These are phyloP conservation scores for Artemisia tridentata DNA, from an alignment of 129 eudicot species.

Conservation along the genomic window DNA sequence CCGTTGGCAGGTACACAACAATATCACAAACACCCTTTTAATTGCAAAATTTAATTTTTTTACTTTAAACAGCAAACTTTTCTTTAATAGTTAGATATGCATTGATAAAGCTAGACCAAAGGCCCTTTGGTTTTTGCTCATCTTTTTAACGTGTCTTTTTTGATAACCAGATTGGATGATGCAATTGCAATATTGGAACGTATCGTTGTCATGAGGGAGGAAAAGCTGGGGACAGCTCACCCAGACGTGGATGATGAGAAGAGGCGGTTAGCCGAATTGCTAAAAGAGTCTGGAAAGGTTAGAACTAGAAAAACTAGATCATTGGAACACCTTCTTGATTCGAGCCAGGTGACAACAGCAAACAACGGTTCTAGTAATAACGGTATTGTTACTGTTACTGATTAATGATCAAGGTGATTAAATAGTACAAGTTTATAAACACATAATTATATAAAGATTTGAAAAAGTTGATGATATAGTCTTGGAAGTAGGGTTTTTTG, in stretches of 20 bases:
- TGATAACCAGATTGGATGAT: constrained; percentile 61
- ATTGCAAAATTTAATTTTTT: no score
- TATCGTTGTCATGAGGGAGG: constrained; percentile 81
- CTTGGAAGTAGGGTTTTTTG: neutral
- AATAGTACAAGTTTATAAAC: constrained; percentile 26
- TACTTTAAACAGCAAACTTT: no score
- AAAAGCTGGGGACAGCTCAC: constrained; percentile 87
- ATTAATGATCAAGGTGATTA: constrained; percentile 28
- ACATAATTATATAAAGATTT: constrained; percentile 30
- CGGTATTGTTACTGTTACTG: no score
- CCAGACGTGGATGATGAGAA: constrained; percentile 83
- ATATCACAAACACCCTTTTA: neutral
- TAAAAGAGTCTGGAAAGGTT: constrained; percentile 67
- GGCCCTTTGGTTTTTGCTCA: neutral
- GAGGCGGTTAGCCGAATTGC: constrained; percentile 71
- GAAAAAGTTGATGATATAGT: constrained; percentile 16
- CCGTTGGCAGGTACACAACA: constrained; percentile 67
- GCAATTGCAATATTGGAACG: constrained; percentile 68
- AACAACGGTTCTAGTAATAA: constrained; percentile 33
- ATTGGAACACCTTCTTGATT: constrained; percentile 63
- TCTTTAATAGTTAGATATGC: no score
- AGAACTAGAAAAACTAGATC: constrained; percentile 59
- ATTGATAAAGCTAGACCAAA: no score
- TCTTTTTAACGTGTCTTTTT: neutral
- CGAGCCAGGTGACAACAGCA: constrained; percentile 38